These are phyloP conservation scores for Phalaenopsis aphrodite DNA, from an alignment of 106 monocot genomes.

Conservation along the genomic window DNA sequence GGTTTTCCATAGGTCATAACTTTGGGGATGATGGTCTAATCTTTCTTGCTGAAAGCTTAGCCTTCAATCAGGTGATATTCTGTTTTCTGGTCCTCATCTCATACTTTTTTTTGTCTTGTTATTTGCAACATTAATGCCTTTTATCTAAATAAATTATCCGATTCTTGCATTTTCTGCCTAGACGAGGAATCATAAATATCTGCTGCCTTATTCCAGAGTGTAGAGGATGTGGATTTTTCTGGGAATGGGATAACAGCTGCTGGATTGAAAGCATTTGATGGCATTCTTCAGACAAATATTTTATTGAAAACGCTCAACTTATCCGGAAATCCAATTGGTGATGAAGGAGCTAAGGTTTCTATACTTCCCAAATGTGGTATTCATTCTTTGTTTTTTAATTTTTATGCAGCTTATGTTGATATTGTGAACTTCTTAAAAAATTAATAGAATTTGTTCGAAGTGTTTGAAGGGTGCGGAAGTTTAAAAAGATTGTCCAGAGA, in stretches of 20 bases:
- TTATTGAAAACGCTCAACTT: constrained; percentile 78
- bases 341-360: constrained; percentile 93
- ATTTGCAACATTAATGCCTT: not conserved
- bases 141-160: not conserved
- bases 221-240: constrained; percentile 94
- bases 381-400: constrained; percentile 3
- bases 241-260: constrained; percentile 90
- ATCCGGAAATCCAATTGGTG: constrained; percentile 91
- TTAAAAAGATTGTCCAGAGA: not conserved
- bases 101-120: constrained; percentile 1
- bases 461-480: not conserved
- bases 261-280: constrained; percentile 95
- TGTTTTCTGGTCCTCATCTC: constrained; percentile 3
- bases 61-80: constrained; percentile 78
- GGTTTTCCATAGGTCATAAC: constrained; percentile 59
- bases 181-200: not conserved
- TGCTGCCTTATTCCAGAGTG: constrained; percentile 38
- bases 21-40: constrained; percentile 95
- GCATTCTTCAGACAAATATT: constrained; percentile 80
- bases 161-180: not conserved
- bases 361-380: constrained; percentile 7
- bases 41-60: constrained; percentile 95
- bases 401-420: not conserved
- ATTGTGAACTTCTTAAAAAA: constrained; percentile 1
- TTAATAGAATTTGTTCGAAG: not conserved